Percentiles rank a stretch among this genome's conserved stretches.
Conservation (phyloP, 1,139 yeast species). For the Sugiyamaella japonica region DNA sequence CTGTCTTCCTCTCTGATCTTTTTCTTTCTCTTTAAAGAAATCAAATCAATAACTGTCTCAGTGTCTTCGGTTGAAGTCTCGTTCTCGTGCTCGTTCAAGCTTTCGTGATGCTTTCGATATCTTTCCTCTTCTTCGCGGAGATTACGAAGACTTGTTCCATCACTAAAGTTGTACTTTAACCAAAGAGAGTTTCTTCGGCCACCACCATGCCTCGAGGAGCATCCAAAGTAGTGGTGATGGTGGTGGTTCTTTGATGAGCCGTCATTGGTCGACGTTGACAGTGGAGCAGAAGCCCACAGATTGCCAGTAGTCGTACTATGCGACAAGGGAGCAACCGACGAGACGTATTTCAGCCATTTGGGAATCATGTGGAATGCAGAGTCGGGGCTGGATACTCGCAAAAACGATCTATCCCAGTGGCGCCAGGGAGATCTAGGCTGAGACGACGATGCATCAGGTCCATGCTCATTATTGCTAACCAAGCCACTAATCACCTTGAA, state of each 20-base stretch:
- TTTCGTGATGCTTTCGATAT: slow-evolving; percentile 9
- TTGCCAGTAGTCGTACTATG: not conserved
- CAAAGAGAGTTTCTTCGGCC: slow-evolving; percentile 3
- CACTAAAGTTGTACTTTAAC: slow-evolving; percentile 8
- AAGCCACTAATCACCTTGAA: not conserved
- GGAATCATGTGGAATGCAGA: slow-evolving; percentile 8
- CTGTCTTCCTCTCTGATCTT: not conserved
- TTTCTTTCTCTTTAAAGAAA: slow-evolving; percentile 6
- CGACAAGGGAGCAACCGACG: not conserved
- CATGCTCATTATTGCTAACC: not conserved
- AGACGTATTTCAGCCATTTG: slow-evolving; percentile 6
- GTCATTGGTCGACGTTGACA: not conserved
- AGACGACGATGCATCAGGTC: not conserved
- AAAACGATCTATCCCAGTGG: not conserved
- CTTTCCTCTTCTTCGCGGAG: slow-evolving; percentile 11
- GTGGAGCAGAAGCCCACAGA: not conserved
- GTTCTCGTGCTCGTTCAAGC: not conserved
- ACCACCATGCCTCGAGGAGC: not conserved
- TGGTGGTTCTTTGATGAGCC: not conserved
- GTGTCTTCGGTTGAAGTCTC: not conserved
- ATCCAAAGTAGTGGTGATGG: not conserved
- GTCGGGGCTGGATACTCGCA: slow-evolving; percentile 3
- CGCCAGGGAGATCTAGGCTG: not conserved
- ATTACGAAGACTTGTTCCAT: slow-evolving; percentile 8
- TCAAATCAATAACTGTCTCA: slow-evolving; percentile 8